Percentiles rank a stretch among this genome's conserved stretches.
Evolutionary conservation across 2,329 filamentous ascomycete genomes (phyloP).

Genomic region (Phialophora verrucosa): DNA sequence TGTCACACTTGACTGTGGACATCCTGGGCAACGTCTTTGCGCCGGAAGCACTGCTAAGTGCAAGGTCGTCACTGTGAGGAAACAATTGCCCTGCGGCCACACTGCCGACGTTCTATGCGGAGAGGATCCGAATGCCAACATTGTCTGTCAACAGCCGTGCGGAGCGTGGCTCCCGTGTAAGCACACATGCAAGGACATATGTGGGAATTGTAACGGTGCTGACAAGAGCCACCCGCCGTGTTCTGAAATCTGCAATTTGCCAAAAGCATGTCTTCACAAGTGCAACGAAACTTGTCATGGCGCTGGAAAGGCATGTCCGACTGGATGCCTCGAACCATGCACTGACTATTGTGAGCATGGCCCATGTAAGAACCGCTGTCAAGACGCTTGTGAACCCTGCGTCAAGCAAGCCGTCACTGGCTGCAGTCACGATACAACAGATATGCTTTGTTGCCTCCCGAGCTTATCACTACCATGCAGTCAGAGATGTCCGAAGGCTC

Average conservation of each 20-base stretch:
- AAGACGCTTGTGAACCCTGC: conserved; percentile 37
- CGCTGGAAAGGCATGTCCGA: conserved; percentile 29
- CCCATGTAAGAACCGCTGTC: conserved; percentile 35
- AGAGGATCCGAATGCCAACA: conserved; percentile 18
- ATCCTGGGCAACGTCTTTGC: conserved; percentile 33
- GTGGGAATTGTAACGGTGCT: conserved; percentile 18
- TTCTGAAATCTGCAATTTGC: conserved; percentile 20
- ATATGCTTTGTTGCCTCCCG: conserved; percentile 36
- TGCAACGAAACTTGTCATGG: conserved; percentile 37
- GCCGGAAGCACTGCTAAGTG: conserved; percentile 33
- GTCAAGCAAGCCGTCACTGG: conserved; percentile 16
- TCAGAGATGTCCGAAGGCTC: conserved; percentile 23
- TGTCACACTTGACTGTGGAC: conserved; percentile 35
- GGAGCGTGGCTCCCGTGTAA: conserved; percentile 32
- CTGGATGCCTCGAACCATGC: conserved; percentile 36
- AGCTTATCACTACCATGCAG: conserved; percentile 28
- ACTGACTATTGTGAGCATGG: conserved; percentile 34
- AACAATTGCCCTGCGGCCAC: conserved; percentile 35
- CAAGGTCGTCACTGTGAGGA: conserved; percentile 22
- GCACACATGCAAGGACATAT: conserved; percentile 35
- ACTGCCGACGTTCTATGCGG: conserved; percentile 31
- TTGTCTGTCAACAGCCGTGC: conserved; percentile 29
- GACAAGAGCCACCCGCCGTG: conserved; percentile 19
- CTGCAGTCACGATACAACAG: conserved; percentile 29
- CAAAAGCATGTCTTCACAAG: conserved; percentile 31